phyloP scores from a whole-genome alignment of 306 rosid genomes.

The Prunus davidiana region DNA sequence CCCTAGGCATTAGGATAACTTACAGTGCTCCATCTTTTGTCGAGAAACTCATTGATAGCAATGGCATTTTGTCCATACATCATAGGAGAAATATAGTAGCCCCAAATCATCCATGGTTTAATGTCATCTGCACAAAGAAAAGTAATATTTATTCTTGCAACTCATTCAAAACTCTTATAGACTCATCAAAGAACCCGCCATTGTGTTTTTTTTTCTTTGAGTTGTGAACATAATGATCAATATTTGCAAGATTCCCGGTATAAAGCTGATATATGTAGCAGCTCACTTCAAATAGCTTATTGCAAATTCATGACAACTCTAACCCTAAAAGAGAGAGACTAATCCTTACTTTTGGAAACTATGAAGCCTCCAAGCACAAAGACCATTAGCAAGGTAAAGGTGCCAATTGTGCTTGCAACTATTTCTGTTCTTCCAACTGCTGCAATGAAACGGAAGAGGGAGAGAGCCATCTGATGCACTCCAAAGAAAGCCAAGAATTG shows the following conservation, averaged over 20 bases:
- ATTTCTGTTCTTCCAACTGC: conserved; percentile 54
- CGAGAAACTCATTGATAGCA: conserved; percentile 60
- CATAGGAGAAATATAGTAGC: conserved; percentile 62
- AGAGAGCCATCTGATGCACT: conserved; percentile 64
- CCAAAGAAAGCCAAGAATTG: conserved; percentile 51
- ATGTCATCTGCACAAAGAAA: conserved; percentile 38
- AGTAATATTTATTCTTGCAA: background rate
- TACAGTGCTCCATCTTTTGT: conserved; percentile 71
- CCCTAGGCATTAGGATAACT: conserved; percentile 23
- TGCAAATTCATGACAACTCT: background rate
- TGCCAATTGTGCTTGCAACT: conserved; percentile 45
- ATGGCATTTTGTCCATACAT: conserved; percentile 81
- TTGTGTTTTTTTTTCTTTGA: background rate
- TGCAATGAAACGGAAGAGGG: conserved; percentile 58
- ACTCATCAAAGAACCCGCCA: background rate
- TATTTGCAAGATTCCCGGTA: background rate
- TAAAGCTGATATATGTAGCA: background rate
- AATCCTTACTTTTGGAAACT: conserved; percentile 42
- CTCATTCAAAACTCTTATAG: background rate
- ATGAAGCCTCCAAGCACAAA: conserved; percentile 65
- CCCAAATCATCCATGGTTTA: conserved; percentile 71
- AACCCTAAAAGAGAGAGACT: background rate
- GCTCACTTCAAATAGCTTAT: background rate
- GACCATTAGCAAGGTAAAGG: conserved; percentile 38
- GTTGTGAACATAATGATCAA: background rate